These are phyloP conservation scores for Ilyonectria sp. DNA, from an alignment of 2,329 filamentous ascomycete species.

Conservation along the genomic window DNA sequence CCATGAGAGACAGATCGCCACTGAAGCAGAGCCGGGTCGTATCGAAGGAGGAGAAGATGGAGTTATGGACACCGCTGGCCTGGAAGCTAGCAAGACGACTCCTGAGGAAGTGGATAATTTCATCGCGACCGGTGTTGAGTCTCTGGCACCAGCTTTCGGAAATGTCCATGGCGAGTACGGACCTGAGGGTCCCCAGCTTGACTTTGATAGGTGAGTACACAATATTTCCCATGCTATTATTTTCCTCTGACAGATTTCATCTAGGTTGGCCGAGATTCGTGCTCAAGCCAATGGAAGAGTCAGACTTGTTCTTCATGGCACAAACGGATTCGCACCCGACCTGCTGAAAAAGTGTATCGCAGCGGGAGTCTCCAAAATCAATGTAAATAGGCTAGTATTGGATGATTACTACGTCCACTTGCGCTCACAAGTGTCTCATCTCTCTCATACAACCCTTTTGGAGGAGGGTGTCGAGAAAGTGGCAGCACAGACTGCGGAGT, in stretches of 20 bases:
- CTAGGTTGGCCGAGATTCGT: not conserved
- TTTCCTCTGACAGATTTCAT: not conserved
- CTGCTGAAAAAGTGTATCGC: slow-evolving; percentile 66
- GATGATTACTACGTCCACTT: slow-evolving; percentile 45
- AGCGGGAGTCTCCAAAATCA: slow-evolving; percentile 67
- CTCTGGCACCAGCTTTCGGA: slow-evolving; percentile 82
- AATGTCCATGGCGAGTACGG: slow-evolving; percentile 85
- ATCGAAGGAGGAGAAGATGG: slow-evolving; percentile 75
- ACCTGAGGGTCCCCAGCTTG: slow-evolving; percentile 72
- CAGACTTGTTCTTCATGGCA: slow-evolving; percentile 67
- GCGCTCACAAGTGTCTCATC: not conserved
- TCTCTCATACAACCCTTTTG: not conserved
- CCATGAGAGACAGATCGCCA: slow-evolving; percentile 28
- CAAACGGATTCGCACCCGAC: slow-evolving; percentile 67
- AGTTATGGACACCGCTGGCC: slow-evolving; percentile 71
- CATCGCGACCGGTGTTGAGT: slow-evolving; percentile 79
- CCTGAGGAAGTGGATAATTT: slow-evolving; percentile 80
- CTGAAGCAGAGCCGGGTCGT: slow-evolving; percentile 39
- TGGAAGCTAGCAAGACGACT: slow-evolving; percentile 68
- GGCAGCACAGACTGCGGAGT: not conserved
- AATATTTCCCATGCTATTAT: no score
- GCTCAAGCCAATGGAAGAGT: slow-evolving; percentile 49
- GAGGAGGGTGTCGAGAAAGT: not conserved
- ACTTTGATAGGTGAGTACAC: slow-evolving; percentile 60
- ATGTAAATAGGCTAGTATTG: slow-evolving; percentile 69